phyloP scores from a whole-genome alignment of 2,329 filamentous ascomycete species.

The Aspergillus arachidicola region DNA sequence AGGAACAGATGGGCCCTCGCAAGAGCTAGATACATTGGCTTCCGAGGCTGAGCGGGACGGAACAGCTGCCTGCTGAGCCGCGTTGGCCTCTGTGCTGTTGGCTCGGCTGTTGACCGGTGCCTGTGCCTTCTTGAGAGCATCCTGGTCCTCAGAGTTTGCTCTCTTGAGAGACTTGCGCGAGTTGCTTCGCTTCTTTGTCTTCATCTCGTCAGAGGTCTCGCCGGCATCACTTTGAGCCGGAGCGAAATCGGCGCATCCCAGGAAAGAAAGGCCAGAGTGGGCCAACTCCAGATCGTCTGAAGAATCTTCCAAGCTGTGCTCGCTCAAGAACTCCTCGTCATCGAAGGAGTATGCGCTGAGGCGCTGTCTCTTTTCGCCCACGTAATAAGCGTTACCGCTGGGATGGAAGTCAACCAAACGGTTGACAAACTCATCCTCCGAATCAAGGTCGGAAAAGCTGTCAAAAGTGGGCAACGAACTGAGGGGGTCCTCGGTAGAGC shows the following conservation, averaged over 20 bases:
- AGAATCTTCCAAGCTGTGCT: slow-evolving; percentile 74
- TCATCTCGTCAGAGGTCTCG: slow-evolving; percentile 43
- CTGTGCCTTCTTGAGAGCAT: slow-evolving; percentile 33
- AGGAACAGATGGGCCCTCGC: slow-evolving; percentile 36
- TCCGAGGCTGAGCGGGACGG: slow-evolving; percentile 49
- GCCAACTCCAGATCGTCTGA: slow-evolving; percentile 65
- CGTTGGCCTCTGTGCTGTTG: slow-evolving; percentile 41
- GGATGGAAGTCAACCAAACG: slow-evolving; percentile 71
- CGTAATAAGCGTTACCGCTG: slow-evolving; percentile 60
- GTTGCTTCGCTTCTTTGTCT: slow-evolving; percentile 52
- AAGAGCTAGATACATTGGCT: slow-evolving; percentile 54
- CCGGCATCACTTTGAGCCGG: slow-evolving; percentile 45
- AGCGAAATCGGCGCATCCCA: slow-evolving; percentile 50
- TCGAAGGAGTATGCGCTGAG: slow-evolving; percentile 71
- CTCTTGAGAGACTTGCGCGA: slow-evolving; percentile 42
- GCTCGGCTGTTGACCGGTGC: slow-evolving; percentile 30
- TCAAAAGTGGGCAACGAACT: slow-evolving; percentile 74
- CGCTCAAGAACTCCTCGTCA: slow-evolving; percentile 75
- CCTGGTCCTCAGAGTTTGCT: slow-evolving; percentile 32
- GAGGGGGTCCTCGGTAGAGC: slow-evolving; percentile 51
- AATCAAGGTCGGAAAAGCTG: slow-evolving; percentile 85
- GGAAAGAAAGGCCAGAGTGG: slow-evolving; percentile 64
- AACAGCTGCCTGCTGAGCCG: slow-evolving; percentile 40
- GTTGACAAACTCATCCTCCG: slow-evolving; percentile 82
- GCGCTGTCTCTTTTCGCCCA: slow-evolving; percentile 71